Conservation (phyloP, 257 asterid genomes). For the Solanum dulcamara region DNA sequence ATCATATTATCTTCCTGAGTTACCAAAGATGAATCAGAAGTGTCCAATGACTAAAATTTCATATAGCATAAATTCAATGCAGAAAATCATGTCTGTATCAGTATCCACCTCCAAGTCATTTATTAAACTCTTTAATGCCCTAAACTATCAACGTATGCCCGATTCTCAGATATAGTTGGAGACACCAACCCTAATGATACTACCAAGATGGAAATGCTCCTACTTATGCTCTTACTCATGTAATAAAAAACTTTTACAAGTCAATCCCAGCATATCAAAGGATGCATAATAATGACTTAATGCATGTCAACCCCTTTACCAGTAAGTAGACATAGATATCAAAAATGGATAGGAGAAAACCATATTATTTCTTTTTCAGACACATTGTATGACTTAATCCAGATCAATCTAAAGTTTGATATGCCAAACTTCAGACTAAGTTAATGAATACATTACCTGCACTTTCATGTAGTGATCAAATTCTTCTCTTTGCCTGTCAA, state of each 20-base stretch:
- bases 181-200: background rate
- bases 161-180: background rate
- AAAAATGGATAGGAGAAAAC: background rate
- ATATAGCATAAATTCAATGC: background rate
- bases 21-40: background rate
- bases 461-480: constrained; percentile 34
- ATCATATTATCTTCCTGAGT: constrained; percentile 43
- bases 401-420: background rate
- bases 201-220: background rate
- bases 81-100: background rate
- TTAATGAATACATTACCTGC: constrained; percentile 36
- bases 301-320: background rate
- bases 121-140: background rate
- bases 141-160: background rate
- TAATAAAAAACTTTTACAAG: background rate
- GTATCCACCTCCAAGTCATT: background rate
- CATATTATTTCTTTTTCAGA: background rate
- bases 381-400: background rate
- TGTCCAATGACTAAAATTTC: background rate
- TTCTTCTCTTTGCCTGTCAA: constrained; percentile 47
- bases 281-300: background rate
- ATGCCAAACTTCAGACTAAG: background rate
- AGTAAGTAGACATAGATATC: background rate
- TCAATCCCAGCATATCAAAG: background rate
- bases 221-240: background rate